Evolutionary conservation across 1,139 yeast genomes (phyloP).

Genomic region (Scheffersomyces illinoinensis): DNA sequence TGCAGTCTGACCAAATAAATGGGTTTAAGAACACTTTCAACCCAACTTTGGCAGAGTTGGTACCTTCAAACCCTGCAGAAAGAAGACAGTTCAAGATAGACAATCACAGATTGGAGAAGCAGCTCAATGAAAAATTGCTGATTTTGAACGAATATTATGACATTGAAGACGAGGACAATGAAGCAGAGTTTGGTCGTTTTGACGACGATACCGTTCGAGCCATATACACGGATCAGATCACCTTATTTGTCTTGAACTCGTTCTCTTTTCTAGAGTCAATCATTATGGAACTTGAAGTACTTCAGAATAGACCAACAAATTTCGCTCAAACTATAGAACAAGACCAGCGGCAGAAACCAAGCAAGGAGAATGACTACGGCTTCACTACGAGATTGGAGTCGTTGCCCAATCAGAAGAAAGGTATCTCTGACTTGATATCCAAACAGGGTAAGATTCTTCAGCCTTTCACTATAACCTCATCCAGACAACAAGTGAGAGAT

Average conservation of each 20-base stretch:
- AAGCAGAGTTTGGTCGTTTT: constrained; percentile 24
- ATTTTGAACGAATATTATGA: constrained; percentile 33
- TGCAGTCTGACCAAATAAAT: constrained; percentile 42
- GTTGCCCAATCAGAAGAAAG: constrained; percentile 22
- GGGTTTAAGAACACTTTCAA: constrained; percentile 37
- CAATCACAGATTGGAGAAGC: constrained; percentile 61
- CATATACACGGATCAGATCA: constrained; percentile 56
- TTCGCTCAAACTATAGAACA: constrained; percentile 2
- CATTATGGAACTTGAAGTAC: constrained; percentile 57
- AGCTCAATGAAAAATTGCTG: constrained; percentile 44
- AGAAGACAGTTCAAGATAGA: constrained; percentile 75
- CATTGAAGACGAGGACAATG: constrained; percentile 26
- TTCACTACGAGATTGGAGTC: constrained; percentile 59
- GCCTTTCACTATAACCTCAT: constrained; percentile 78
- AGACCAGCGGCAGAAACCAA: constrained; percentile 7
- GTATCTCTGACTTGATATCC: constrained; percentile 45
- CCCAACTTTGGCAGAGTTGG: constrained; percentile 40
- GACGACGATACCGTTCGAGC: constrained; percentile 66
- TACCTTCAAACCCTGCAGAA: constrained; percentile 45
- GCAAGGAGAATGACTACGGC: constrained; percentile 30
- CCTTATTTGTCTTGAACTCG: constrained; percentile 51
- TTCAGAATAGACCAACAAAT: constrained; percentile 36
- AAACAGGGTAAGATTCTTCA: constrained; percentile 75
- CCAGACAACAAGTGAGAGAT: constrained; percentile 55
- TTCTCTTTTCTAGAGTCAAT: constrained; percentile 55